Evolutionary conservation across 1,139 yeast genomes (phyloP).

Genomic region (Taphrina flavorubra): DNA sequence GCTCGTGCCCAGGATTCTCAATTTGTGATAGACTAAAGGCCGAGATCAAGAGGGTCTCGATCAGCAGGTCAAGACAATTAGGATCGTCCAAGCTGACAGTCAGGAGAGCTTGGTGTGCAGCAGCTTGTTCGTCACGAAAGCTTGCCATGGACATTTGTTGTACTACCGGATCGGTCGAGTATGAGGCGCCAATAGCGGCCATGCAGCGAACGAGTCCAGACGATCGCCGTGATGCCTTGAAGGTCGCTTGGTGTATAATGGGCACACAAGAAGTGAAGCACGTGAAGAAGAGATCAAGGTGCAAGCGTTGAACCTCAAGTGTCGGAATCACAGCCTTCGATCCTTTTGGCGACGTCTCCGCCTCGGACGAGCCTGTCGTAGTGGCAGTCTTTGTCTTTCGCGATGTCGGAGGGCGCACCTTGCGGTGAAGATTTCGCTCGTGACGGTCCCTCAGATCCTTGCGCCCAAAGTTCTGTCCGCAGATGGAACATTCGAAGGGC

Average conservation of each 20-base stretch:
- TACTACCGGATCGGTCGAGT: slow-evolving; percentile 10
- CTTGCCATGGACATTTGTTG: background rate
- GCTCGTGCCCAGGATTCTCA: background rate
- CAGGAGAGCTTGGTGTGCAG: slow-evolving; percentile 7
- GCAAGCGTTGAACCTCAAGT: slow-evolving; percentile 1
- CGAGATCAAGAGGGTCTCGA: slow-evolving; percentile 6
- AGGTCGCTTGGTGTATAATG: slow-evolving; percentile 20
- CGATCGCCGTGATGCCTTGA: slow-evolving; percentile 3
- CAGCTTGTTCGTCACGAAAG: background rate
- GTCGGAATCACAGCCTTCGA: background rate
- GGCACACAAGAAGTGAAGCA: slow-evolving; percentile 21
- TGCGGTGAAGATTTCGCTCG: slow-evolving; percentile 25
- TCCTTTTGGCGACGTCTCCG: slow-evolving; percentile 1
- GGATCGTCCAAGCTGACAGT: slow-evolving; percentile 8
- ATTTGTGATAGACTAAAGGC: slow-evolving; percentile 19
- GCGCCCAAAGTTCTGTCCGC: slow-evolving; percentile 24
- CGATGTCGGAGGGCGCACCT: slow-evolving; percentile 8
- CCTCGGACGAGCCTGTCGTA: background rate
- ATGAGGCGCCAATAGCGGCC: slow-evolving; percentile 21
- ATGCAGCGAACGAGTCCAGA: slow-evolving; percentile 16
- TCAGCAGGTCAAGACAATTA: slow-evolving; percentile 6
- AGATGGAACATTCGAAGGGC: slow-evolving; percentile 74
- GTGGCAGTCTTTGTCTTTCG: slow-evolving; percentile 8
- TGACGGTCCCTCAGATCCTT: slow-evolving; percentile 26
- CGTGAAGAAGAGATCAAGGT: slow-evolving; percentile 19